Evolutionary conservation across 2,329 filamentous ascomycete species (phyloP), one percentile per base, ranked within the genome.

Genomic region (Beauveria scarabaeidicola): DNA sequence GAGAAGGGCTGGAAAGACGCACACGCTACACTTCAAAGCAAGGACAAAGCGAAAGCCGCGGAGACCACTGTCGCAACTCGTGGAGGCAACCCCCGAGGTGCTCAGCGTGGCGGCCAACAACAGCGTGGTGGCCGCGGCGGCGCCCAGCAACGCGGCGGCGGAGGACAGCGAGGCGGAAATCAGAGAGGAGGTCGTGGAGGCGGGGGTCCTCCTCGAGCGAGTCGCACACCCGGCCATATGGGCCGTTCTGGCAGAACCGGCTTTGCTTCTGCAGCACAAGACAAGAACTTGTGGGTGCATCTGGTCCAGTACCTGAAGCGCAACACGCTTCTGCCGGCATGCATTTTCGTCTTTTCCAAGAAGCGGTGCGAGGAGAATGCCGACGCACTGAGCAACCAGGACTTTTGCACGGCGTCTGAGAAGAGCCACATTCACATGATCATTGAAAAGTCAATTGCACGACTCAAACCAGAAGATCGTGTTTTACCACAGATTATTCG

Each of bases 291-390:
- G 8, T 99, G 94, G 94, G 93, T 97, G 40, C 90, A 97, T 69
- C 82, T 99, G 43, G 91, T 99, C 3, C 90, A 96, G 68, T 91
- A 90, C 73, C 79, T 99, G 58, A 90, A 87, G 67, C 96, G 96
- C 72, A 85, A 91, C 56, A 90, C 85, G 52, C 80, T 99, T 4
- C 82, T 99, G 3, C 94, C 94, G 0, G 91, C 89, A 9, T 97
- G 93, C 71, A 96, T 99, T 65, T 99, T 99, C 69, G 93, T 99
- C 59, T 99, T 99, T 73, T 99, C 94, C 3, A 99, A 97, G 77
- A 96, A 94, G 74, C 82, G 94, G 56, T 97, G 94, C 68, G 94
- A 99, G 72, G 91, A 97, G 70, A 99, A 97, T 70, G 94, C 94
- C 0, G 91, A 97, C 70, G 93, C 94, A 0, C 79, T 99, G 23